A percentile compares a stretch with the other conserved stretches of the same genome.
Evolutionary conservation across 129 eudicot species (phyloP).

Genomic region (Flaveria linearis): DNA sequence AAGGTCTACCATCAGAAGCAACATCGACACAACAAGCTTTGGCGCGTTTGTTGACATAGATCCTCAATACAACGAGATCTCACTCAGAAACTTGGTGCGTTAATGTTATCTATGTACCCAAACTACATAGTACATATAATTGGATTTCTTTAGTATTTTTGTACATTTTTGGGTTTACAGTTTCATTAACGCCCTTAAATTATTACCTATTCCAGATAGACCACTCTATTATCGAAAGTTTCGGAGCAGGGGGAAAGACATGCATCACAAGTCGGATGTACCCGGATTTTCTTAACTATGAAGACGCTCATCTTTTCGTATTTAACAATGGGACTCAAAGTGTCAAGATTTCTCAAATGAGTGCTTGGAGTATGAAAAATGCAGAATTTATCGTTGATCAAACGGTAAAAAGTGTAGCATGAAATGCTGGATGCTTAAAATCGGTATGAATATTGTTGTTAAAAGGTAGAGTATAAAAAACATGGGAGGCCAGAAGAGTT

Average conservation of each 20-base stretch:
- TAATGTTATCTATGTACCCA: not conserved
- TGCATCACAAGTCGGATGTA: constrained; percentile 55
- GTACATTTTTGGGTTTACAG: not conserved
- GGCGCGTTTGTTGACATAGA: constrained; percentile 62
- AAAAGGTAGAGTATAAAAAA: constrained; percentile 16
- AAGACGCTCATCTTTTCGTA: constrained; percentile 45
- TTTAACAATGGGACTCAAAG: constrained; percentile 49
- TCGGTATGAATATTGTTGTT: not conserved
- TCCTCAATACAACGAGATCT: constrained; percentile 42
- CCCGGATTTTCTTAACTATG: constrained; percentile 37
- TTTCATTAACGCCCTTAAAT: not conserved
- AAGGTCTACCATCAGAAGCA: constrained; percentile 54
- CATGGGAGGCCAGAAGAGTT: constrained; percentile 35
- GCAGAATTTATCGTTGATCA: constrained; percentile 45
- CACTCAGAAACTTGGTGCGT: constrained; percentile 61
- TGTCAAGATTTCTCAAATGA: constrained; percentile 47
- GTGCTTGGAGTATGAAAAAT: constrained; percentile 69
- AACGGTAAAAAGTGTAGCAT: constrained; percentile 14
- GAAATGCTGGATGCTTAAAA: not conserved
- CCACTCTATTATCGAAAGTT: constrained; percentile 62
- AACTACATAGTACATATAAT: not conserved
- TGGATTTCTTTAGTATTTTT: not conserved
- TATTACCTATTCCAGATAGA: constrained; percentile 44
- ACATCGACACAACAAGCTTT: constrained; percentile 44
- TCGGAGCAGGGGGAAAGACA: constrained; percentile 56